Percentiles rank a stretch among this genome's conserved stretches.
These are phyloP conservation scores for Verticillium dahliae DNA, from an alignment of 2,329 filamentous ascomycete genomes.

Conservation along the genomic window DNA sequence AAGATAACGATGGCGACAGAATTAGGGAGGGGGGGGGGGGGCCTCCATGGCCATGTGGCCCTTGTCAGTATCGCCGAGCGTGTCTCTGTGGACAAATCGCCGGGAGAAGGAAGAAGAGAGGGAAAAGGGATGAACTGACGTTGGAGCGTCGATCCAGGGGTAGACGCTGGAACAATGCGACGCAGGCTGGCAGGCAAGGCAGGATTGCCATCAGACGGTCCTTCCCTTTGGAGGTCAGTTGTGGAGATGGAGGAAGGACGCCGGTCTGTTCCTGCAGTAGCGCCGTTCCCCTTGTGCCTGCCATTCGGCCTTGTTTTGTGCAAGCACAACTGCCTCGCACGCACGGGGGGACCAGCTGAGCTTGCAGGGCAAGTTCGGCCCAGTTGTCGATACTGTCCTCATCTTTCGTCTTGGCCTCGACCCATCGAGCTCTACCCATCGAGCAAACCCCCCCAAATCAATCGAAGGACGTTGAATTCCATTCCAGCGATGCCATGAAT, in stretches of 20 bases:
- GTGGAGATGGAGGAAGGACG: neutral
- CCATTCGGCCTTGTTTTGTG: neutral
- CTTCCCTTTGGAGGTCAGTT: neutral
- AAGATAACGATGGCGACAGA: neutral
- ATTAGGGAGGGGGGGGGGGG: neutral
- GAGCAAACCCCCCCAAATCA: neutral
- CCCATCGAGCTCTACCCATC: neutral
- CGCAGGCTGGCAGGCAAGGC: neutral
- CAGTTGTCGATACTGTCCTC: neutral
- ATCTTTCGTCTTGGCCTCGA: neutral
- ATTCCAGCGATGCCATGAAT: neutral
- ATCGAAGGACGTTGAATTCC: neutral
- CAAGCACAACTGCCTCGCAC: neutral
- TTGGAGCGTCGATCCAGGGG: neutral
- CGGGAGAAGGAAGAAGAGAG: neutral
- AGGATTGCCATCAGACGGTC: neutral
- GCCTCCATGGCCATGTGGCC: neutral
- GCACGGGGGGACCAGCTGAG: neutral
- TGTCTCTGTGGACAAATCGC: neutral
- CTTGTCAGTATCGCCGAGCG: neutral
- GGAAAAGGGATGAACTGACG: neutral
- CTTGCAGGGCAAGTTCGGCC: neutral
- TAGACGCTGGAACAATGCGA: neutral
- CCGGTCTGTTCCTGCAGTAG: slow-evolving; percentile 12
- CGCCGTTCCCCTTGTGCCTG: slow-evolving; percentile 1